Evolutionary conservation across 1,284 basidiomycete genomes (phyloP), one percentile per base, ranked within the genome.

Genomic region (Cryptococcus sp.): DNA sequence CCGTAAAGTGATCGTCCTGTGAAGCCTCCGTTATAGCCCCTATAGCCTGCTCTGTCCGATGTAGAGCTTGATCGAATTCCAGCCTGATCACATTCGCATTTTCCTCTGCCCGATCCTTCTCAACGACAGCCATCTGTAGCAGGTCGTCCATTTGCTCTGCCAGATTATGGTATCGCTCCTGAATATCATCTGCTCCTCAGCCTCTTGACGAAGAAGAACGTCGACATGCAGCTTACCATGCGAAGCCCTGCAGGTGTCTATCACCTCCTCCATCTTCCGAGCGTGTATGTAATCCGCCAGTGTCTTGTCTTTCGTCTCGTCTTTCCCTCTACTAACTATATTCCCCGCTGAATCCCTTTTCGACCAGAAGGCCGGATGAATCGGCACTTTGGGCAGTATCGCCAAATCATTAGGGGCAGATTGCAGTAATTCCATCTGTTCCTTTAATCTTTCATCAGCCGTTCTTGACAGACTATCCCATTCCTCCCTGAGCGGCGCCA

Each of bases 61-160:
- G 56, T 3, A 70, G 54, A 2, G 62, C 67, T 21, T 67, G 62
- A 9, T 52, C 50, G 46, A 72, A 72, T 45, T 74, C 70, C 37
- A 46, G 40, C 34, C 57, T 79, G 2, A 82, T 74, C 46, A 81
- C 81, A 0, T 79, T 76, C 9, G 84, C 82, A 54, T 80, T 80
- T 36, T 84, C 58, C 41, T 69, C 64, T 78, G 58, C 60, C 83
- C 85, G 81, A 72, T 88, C 83, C 25, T 83, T 82, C 53, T 82
- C 80, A n/a, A 77, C 70, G 66, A 88, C 90, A 3, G 82, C 83
- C 23, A 86, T 84, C 1, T 83, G 83, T 0, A 89, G 87, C 61
- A 88, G 81, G 54, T 81, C 66, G 22, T 63, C 64, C 49, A 74
- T 59, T 41, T 65, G 59, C 1, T 50, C 44, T 7, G 63, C 63